Percentiles rank a stretch among this genome's conserved stretches.
phyloP scores from a whole-genome alignment of 148 eudicot species.

The Camellia lanceoleosa region DNA sequence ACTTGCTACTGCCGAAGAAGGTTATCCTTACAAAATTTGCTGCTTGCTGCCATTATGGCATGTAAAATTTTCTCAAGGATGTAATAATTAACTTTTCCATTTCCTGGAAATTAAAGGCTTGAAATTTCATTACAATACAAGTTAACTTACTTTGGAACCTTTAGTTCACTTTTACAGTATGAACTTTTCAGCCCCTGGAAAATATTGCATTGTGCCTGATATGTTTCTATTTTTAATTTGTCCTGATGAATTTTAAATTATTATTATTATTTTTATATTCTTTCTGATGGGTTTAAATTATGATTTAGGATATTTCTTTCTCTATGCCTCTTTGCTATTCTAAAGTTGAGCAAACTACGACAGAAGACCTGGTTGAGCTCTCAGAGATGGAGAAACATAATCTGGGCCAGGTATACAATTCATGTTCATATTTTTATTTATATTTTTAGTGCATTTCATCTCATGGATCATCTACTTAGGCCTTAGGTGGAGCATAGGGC shows the following conservation, averaged over 20 bases:
- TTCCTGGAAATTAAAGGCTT: neutral
- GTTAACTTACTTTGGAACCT: neutral
- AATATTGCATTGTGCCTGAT: neutral
- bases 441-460: neutral
- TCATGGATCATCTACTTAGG: neutral
- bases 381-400: conserved; percentile 89
- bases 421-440: neutral
- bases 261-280: neutral
- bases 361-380: conserved; percentile 91
- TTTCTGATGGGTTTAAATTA: conserved; percentile 9
- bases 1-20: neutral
- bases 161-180: neutral
- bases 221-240: neutral
- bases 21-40: neutral
- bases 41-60: neutral
- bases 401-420: conserved; percentile 67
- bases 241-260: neutral
- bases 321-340: conserved; percentile 83
- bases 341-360: conserved; percentile 65
- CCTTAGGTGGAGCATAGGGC: neutral
- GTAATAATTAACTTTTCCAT: neutral
- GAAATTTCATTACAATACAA: neutral
- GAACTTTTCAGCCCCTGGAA: neutral
- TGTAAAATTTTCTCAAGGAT: neutral
- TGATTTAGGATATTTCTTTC: conserved; percentile 61